These are phyloP conservation scores for Immersiporthe knoxdaviesiana DNA, from an alignment of 2,329 filamentous ascomycete genomes.

Conservation along the genomic window DNA sequence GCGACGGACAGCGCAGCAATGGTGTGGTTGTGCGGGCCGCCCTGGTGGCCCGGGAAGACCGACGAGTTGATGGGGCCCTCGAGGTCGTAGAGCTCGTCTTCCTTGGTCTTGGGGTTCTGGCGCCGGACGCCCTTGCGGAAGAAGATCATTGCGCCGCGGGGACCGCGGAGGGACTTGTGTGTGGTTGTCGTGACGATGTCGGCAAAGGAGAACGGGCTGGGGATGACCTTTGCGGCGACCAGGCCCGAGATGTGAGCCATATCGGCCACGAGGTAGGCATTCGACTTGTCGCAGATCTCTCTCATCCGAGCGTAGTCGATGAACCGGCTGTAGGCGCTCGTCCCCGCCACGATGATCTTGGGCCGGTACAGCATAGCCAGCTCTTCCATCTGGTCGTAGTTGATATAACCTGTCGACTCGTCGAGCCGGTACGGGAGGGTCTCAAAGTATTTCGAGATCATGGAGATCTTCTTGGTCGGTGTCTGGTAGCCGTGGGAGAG, in stretches of 20 bases:
- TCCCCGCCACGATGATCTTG: conserved; percentile 93
- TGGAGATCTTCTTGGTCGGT: conserved; percentile 92
- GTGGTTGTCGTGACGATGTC: conserved; percentile 98
- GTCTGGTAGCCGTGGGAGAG: conserved; percentile 97
- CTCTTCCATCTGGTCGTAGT: conserved; percentile 90
- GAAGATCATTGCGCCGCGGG: conserved; percentile 97
- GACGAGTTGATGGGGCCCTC: conserved; percentile 93
- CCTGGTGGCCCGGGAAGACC: conserved; percentile 97
- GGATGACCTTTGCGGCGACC: conserved; percentile 88
- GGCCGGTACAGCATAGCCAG: conserved; percentile 87
- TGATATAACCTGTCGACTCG: conserved; percentile 88
- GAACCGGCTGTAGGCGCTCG: conserved; percentile 92
- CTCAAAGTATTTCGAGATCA: conserved; percentile 98
- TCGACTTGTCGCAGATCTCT: conserved; percentile 85
- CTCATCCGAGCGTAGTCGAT: conserved; percentile 96
- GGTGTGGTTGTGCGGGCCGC: conserved; percentile 98
- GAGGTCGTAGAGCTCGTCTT: conserved; percentile 85
- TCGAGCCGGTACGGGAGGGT: conserved; percentile 93
- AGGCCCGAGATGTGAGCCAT: conserved; percentile 98
- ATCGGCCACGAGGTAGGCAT: conserved; percentile 90
- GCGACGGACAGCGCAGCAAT: conserved; percentile 95
- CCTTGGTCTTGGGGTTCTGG: conserved; percentile 82
- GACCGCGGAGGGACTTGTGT: conserved; percentile 95
- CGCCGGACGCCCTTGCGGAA: conserved; percentile 89
- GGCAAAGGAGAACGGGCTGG: conserved; percentile 84